A percentile compares a stretch with the other conserved stretches of the same genome.
Conservation (phyloP, 768 basidiomycete genomes). For the Mycena vitilis region DNA sequence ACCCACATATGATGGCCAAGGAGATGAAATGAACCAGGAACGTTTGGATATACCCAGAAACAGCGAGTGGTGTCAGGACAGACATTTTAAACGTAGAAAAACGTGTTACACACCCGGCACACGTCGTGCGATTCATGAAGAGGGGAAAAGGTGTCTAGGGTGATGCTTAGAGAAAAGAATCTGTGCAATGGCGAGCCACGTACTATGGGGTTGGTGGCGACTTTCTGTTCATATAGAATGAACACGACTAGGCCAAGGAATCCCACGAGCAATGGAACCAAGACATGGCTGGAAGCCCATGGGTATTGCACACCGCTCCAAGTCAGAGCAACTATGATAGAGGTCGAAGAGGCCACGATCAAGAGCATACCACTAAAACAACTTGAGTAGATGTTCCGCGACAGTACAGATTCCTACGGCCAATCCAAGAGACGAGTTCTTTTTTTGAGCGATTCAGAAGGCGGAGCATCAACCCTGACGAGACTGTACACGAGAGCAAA, state of each 20-base stretch:
- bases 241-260: not conserved
- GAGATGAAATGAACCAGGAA: too few relatives aligned
- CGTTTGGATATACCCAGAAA: too few relatives aligned
- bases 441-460: too few relatives aligned
- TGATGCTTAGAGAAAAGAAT: too few relatives aligned
- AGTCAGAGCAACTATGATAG: conserved; percentile 36
- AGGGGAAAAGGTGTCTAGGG: too few relatives aligned
- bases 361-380: too few relatives aligned
- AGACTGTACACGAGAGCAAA: conserved; percentile 36
- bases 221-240: not conserved
- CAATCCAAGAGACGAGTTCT: conserved; percentile 29
- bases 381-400: too few relatives aligned
- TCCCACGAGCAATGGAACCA: not conserved
- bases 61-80: too few relatives aligned
- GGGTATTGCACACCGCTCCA: conserved; percentile 48
- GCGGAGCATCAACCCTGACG: not conserved
- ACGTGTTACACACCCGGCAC: too few relatives aligned
- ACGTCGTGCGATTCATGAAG: too few relatives aligned
- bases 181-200: not conserved
- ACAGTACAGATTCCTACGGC: conserved; percentile 32
- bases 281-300: conserved; percentile 37
- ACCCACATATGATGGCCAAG: too few relatives aligned
- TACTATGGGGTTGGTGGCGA: not conserved
- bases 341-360: conserved; percentile 26
- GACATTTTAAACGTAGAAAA: too few relatives aligned